These are phyloP conservation scores for Jasminum sambac DNA, from an alignment of 257 asterid species.

Conservation along the genomic window DNA sequence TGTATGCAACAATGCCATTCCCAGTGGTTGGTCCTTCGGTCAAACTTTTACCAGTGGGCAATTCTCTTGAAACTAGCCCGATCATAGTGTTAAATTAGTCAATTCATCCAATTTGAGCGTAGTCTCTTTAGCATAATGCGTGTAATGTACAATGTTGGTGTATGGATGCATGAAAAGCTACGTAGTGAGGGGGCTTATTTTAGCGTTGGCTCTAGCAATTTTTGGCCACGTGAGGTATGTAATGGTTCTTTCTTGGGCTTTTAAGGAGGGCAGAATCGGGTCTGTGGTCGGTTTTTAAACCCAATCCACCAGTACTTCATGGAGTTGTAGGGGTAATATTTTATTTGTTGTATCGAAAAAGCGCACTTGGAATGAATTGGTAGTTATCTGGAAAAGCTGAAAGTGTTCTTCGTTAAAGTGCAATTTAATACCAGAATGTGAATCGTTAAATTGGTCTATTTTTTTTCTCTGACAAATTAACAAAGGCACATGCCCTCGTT, in stretches of 20 bases:
- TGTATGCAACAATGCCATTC: conserved; percentile 32
- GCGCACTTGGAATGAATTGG: neutral
- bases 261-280: conserved; percentile 23
- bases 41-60: conserved; percentile 46
- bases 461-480: neutral
- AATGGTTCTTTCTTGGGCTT: conserved; percentile 29
- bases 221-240: conserved; percentile 9
- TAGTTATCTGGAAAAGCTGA: neutral
- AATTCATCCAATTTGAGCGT: neutral
- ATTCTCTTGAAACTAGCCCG: conserved; percentile 22
- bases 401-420: conserved; percentile 8
- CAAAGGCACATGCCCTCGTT: neutral
- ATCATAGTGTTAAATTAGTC: neutral
- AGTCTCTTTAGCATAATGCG: neutral
- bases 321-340: neutral
- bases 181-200: conserved; percentile 22
- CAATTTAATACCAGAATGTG: conserved; percentile 9
- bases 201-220: conserved; percentile 25
- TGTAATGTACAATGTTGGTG: neutral
- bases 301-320: conserved; percentile 12
- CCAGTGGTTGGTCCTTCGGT: conserved; percentile 44
- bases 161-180: neutral
- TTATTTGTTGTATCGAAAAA: neutral
- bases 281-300: conserved; percentile 4
- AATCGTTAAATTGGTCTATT: conserved; percentile 24